Evolutionary conservation across 2,329 filamentous ascomycete genomes (phyloP).

Genomic region (Salinomyces thailandicus): DNA sequence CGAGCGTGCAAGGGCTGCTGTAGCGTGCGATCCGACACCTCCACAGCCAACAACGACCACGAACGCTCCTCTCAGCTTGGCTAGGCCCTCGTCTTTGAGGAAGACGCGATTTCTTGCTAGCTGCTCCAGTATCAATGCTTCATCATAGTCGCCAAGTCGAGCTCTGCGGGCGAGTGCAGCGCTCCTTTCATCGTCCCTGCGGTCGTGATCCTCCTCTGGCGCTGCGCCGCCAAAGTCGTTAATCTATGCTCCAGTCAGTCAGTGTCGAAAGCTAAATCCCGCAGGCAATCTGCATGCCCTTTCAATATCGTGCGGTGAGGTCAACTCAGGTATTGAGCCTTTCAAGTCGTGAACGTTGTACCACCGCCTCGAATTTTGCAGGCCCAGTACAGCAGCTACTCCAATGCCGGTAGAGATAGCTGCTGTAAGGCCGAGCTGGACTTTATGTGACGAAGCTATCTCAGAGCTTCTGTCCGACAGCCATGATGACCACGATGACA

Average conservation of each 20-base stretch:
- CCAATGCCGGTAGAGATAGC: constrained; percentile 43
- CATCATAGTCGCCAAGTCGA: constrained; percentile 53
- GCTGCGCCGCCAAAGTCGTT: constrained; percentile 51
- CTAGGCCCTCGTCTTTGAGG: constrained; percentile 68
- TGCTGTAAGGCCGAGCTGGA: constrained; percentile 62
- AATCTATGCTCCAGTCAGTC: constrained; percentile 38
- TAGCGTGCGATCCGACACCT: constrained; percentile 87
- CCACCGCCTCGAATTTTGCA: constrained; percentile 45
- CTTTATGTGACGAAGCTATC: constrained; percentile 35
- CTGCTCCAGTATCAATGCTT: constrained; percentile 86
- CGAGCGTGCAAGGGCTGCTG: constrained; percentile 74
- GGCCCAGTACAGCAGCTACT: constrained; percentile 45
- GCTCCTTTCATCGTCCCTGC: constrained; percentile 47
- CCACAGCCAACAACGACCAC: constrained; percentile 87
- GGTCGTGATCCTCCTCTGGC: constrained; percentile 26
- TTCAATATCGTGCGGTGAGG: constrained; percentile 40
- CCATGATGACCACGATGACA: constrained; percentile 41
- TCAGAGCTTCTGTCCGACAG: constrained; percentile 25
- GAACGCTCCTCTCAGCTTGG: constrained; percentile 68
- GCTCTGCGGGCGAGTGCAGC: constrained; percentile 50
- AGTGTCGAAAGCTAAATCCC: constrained; percentile 18
- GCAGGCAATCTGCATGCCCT: constrained; percentile 17
- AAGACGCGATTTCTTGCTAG: constrained; percentile 89
- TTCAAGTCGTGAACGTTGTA: constrained; percentile 49
- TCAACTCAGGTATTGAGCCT: constrained; percentile 48